These are phyloP conservation scores for Bipolaris victoriae DNA, from an alignment of 2,329 filamentous ascomycete species.

Conservation along the genomic window DNA sequence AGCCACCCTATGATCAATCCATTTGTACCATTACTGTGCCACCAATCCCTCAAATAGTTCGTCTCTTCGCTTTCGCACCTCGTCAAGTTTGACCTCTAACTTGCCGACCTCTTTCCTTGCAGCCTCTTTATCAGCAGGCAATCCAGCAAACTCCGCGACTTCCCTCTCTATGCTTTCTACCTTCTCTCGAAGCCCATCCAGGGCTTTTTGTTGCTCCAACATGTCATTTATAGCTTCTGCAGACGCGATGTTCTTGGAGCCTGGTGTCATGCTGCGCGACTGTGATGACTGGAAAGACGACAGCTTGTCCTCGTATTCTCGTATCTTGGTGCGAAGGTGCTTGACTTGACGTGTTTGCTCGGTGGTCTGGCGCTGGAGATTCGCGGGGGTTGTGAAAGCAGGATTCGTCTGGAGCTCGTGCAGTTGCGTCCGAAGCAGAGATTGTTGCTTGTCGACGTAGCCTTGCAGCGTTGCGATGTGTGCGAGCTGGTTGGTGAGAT, in stretches of 20 bases:
- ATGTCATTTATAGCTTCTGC: slow-evolving; percentile 63
- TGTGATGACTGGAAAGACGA: slow-evolving; percentile 47
- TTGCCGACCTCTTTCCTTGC: slow-evolving; percentile 74
- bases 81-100: slow-evolving; percentile 67
- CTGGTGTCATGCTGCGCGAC: slow-evolving; percentile 27
- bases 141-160: slow-evolving; percentile 69
- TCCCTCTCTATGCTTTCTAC: slow-evolving; percentile 68
- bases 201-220: slow-evolving; percentile 64
- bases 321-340: slow-evolving; percentile 67
- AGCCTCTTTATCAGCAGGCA: slow-evolving; percentile 73
- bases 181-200: slow-evolving; percentile 64
- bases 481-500: slow-evolving; percentile 39
- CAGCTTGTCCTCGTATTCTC: slow-evolving; percentile 62
- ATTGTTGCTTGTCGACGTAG: slow-evolving; percentile 44
- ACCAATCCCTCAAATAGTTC: slow-evolving; percentile 76
- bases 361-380: slow-evolving; percentile 71
- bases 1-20: not conserved
- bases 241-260: slow-evolving; percentile 45
- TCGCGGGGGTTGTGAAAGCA: slow-evolving; percentile 55
- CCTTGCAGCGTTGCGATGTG: slow-evolving; percentile 44
- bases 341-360: slow-evolving; percentile 76
- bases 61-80: slow-evolving; percentile 69
- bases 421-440: slow-evolving; percentile 40
- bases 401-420: slow-evolving; percentile 38
- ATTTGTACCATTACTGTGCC: slow-evolving; percentile 44